phyloP scores from a whole-genome alignment of 257 asterid genomes.

The Solanum rostratum region DNA sequence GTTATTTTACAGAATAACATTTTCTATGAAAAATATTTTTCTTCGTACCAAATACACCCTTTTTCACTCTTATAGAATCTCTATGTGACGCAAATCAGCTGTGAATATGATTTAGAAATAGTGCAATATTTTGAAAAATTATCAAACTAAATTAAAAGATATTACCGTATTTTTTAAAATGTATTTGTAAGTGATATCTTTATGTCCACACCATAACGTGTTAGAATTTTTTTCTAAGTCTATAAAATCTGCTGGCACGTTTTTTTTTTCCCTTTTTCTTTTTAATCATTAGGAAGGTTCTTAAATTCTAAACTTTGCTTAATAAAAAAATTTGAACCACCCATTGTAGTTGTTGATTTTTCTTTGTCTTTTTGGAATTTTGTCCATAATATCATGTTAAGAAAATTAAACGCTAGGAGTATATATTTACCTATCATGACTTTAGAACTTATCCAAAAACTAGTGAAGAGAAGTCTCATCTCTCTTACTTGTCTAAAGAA shows the following conservation, averaged over 20 bases:
- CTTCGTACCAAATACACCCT: too few species aligned
- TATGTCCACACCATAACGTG: background rate
- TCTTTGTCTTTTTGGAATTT: background rate
- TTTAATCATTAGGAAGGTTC: background rate
- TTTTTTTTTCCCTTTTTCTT: background rate
- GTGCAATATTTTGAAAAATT: background rate
- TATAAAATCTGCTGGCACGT: background rate
- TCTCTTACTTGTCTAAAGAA: background rate
- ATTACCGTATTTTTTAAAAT: background rate
- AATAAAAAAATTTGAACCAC: too few species aligned
- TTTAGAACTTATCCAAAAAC: background rate
- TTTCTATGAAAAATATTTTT: too few species aligned
- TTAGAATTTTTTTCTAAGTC: background rate
- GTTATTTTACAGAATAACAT: too few species aligned
- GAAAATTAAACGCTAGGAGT: background rate
- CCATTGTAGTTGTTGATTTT: background rate
- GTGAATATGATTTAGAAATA: background rate
- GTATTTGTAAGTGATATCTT: background rate
- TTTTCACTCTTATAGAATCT: background rate
- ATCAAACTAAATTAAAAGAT: background rate
- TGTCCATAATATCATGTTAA: background rate
- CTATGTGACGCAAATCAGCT: background rate
- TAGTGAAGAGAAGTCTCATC: too few species aligned
- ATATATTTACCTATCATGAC: background rate
- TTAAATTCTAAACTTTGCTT: too few species aligned